These are phyloP conservation scores for Ehretia macrophylla DNA, from an alignment of 257 asterid genomes.

Conservation along the genomic window DNA sequence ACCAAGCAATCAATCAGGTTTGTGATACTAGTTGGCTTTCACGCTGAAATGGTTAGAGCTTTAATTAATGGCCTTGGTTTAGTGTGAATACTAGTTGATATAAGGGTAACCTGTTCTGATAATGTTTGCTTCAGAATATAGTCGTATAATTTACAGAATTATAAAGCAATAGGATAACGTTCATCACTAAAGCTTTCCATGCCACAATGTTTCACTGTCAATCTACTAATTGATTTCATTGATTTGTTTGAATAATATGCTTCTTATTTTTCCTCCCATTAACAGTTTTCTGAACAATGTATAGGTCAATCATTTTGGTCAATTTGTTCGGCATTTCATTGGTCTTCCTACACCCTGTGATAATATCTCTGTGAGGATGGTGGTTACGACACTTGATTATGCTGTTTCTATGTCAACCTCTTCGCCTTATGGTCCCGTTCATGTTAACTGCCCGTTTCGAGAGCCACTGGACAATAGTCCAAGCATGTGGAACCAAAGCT, in stretches of 20 bases:
- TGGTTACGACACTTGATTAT: conserved; percentile 81
- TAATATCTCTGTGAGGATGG: conserved; percentile 72
- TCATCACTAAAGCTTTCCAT: no score
- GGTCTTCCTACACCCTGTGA: conserved; percentile 79
- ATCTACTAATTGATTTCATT: neutral
- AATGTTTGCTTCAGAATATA: no score
- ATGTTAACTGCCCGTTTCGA: conserved; percentile 86
- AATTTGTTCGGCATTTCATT: conserved; percentile 67
- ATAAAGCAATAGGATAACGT: no score
- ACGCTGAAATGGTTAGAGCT: neutral
- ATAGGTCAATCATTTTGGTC: conserved; percentile 82
- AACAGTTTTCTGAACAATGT: no score
- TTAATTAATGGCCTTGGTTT: neutral
- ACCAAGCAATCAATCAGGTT: conserved; percentile 99
- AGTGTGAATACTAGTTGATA: neutral
- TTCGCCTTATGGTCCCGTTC: conserved; percentile 86
- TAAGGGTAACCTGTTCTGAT: no score
- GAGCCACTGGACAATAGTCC: conserved; percentile 75
- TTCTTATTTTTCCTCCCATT: conserved; percentile 10
- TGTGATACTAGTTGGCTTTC: neutral
- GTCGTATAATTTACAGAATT: no score
- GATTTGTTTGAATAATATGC: neutral
- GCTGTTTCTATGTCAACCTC: conserved; percentile 68
- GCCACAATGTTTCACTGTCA: no score
- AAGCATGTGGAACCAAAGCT: conserved; percentile 48